Evolutionary conservation across 148 eudicot species (phyloP).

Genomic region (Vaccinium myrtillus): DNA sequence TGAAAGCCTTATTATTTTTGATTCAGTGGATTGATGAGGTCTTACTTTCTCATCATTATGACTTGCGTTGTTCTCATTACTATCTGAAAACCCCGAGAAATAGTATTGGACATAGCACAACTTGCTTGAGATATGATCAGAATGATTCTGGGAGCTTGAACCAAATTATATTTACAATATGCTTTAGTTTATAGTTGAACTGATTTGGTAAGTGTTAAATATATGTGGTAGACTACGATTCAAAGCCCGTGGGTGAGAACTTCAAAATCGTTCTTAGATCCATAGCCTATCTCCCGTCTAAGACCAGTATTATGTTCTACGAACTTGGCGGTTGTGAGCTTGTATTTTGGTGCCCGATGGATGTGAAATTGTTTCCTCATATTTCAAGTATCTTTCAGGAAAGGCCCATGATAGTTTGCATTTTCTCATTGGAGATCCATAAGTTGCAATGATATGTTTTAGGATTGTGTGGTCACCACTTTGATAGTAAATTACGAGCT

Average conservation of each 20-base stretch:
- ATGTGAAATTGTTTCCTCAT: background rate
- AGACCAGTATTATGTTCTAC: background rate
- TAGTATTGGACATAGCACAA: background rate
- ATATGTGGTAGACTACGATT: background rate
- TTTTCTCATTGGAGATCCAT: background rate
- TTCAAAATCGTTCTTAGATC: background rate
- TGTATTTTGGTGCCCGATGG: background rate
- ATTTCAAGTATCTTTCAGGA: background rate
- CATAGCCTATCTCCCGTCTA: background rate
- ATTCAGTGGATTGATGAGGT: background rate
- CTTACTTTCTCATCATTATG: background rate
- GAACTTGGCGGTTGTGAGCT: background rate
- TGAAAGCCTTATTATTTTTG: background rate
- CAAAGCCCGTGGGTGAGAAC: background rate
- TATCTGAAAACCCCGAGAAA: background rate
- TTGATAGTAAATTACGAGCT: background rate
- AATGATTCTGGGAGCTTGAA: background rate
- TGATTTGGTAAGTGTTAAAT: background rate
- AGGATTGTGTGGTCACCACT: background rate
- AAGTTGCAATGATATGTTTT: background rate
- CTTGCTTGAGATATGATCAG: conserved; percentile 6
- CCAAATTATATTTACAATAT: background rate
- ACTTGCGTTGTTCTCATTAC: background rate
- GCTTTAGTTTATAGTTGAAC: background rate
- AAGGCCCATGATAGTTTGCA: background rate